phyloP scores from a whole-genome alignment of 768 basidiomycete species.

The Panellus pusillus region DNA sequence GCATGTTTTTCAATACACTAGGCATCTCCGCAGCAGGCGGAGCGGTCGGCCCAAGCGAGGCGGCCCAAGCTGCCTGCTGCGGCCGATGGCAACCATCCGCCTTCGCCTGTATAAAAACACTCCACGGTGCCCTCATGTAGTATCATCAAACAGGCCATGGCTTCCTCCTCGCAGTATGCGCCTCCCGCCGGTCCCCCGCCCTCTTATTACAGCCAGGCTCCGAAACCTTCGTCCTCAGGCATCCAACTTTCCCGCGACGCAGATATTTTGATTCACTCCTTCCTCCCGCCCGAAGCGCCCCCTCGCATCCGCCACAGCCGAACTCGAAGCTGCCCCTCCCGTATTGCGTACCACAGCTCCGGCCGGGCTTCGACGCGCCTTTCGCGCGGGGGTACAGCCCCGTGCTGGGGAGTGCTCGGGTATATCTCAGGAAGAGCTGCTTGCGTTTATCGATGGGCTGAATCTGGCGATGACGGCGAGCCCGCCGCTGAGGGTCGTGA shows the following conservation, averaged over 20 bases:
- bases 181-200: too few relatives aligned
- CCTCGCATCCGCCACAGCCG: neutral
- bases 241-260: constrained; percentile 6
- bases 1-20: too few relatives aligned
- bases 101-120: too few relatives aligned
- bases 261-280: constrained; percentile 3
- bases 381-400: constrained; percentile 23
- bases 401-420: constrained; percentile 6
- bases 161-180: too few relatives aligned
- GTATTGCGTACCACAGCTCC: constrained; percentile 21
- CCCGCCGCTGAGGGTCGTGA: constrained; percentile 24
- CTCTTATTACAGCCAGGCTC: too few relatives aligned
- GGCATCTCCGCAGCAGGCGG: too few relatives aligned
- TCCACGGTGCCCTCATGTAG: too few relatives aligned
- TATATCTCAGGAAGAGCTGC: constrained; percentile 18
- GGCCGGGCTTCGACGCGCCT: constrained; percentile 13
- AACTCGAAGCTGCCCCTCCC: constrained; percentile 7
- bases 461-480: constrained; percentile 26
- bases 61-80: too few relatives aligned
- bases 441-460: constrained; percentile 24
- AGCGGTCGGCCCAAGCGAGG: too few relatives aligned
- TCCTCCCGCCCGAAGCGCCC: neutral
- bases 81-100: too few relatives aligned
- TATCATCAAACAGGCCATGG: too few relatives aligned
- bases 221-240: neutral